Conservation (phyloP, 2,329 filamentous ascomycete genomes). For the Fusarium citri region DNA sequence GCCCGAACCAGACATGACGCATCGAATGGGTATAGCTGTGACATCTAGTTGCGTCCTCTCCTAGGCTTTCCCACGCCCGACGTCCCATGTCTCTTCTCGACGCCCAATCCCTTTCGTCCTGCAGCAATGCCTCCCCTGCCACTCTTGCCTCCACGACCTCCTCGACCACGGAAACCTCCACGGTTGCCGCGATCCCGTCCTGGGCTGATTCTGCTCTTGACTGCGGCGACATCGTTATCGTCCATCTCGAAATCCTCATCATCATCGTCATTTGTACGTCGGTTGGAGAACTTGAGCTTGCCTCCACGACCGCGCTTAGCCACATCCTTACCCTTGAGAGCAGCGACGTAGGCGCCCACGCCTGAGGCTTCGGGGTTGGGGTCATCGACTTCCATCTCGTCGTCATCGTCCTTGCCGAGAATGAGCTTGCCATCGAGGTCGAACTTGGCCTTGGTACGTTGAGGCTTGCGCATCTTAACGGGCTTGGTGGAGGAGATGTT, state of each 20-base stretch:
- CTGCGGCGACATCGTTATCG: conserved; percentile 62
- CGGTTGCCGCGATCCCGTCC: conserved; percentile 54
- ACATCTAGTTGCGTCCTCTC: conserved; percentile 49
- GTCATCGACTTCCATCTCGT: conserved; percentile 72
- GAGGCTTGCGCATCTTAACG: conserved; percentile 68
- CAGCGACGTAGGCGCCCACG: conserved; percentile 76
- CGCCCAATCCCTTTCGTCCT: conserved; percentile 63
- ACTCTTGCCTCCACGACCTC: conserved; percentile 52
- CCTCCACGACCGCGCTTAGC: conserved; percentile 73
- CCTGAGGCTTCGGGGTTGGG: conserved; percentile 68
- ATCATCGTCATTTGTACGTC: conserved; percentile 59
- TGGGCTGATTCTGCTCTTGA: conserved; percentile 63
- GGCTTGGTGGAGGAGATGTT: conserved; percentile 95
- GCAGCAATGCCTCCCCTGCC: conserved; percentile 61
- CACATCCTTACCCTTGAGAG: conserved; percentile 74
- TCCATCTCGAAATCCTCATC: conserved; percentile 66
- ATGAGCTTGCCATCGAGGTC: conserved; percentile 86
- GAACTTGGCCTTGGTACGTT: conserved; percentile 71
- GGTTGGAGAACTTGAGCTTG: conserved; percentile 78
- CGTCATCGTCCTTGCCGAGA: conserved; percentile 69
- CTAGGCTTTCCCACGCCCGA: conserved; percentile 58
- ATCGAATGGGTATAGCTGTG: conserved; percentile 47
- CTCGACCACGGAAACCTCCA: conserved; percentile 47
- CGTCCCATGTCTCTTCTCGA: conserved; percentile 60
- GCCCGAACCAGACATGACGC: conserved; percentile 41